Percentiles rank a stretch among this genome's conserved stretches.
Evolutionary conservation across 768 basidiomycete species (phyloP).

Genomic region (Pleurotus platypus): DNA sequence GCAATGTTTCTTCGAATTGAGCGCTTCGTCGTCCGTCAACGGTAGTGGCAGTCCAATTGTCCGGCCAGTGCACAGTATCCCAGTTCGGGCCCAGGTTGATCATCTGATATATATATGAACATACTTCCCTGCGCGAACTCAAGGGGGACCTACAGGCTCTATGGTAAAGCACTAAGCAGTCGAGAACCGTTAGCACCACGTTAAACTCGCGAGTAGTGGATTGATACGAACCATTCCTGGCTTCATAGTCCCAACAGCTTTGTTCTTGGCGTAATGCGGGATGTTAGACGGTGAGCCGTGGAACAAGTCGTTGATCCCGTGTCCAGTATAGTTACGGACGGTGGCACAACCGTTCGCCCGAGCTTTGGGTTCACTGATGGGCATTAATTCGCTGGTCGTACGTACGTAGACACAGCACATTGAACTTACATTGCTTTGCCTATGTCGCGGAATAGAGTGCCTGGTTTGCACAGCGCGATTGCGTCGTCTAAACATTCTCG

Average conservation of each 20-base stretch:
- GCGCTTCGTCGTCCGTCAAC: conserved; percentile 87
- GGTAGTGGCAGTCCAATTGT: conserved; percentile 96
- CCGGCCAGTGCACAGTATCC: conserved; percentile 83
- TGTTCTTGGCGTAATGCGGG: conserved; percentile 94
- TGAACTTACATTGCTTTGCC: conserved; percentile 77
- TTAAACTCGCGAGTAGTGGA: neutral
- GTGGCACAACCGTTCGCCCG: conserved; percentile 83
- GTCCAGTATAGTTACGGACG: conserved; percentile 89
- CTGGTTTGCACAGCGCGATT: conserved; percentile 92
- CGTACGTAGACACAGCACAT: neutral
- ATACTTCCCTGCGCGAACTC: neutral
- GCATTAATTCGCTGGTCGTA: conserved; percentile 1
- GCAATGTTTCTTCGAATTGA: conserved; percentile 95
- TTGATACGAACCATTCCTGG: conserved; percentile 71
- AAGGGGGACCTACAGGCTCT: conserved; percentile 56
- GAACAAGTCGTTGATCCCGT: conserved; percentile 86
- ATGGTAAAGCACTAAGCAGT: conserved; percentile 62
- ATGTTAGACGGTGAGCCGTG: conserved; percentile 77
- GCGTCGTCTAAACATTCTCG: conserved; percentile 84
- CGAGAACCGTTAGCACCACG: neutral
- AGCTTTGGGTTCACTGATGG: conserved; percentile 75
- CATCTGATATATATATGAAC: conserved; percentile 55
- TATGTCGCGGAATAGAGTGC: conserved; percentile 83
- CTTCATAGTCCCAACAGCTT: conserved; percentile 91
- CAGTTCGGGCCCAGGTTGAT: conserved; percentile 82